These are phyloP conservation scores for Turnera subulata DNA, from an alignment of 345 rosid genomes.

Conservation along the genomic window DNA sequence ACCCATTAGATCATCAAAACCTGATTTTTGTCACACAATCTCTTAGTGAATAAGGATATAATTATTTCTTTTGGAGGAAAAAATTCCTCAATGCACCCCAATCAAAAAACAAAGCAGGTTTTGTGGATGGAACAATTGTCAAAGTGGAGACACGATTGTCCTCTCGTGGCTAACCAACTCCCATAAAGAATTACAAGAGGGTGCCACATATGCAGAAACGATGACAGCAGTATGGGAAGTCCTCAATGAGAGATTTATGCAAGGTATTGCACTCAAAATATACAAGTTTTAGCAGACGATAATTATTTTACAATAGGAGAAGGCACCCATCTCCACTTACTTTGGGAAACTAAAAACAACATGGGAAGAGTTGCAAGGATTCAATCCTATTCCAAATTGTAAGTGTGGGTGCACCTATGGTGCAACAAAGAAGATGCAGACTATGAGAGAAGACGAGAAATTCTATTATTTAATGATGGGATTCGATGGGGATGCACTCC, in stretches of 20 bases:
- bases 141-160: constrained; percentile 1
- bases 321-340: not conserved
- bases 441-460: constrained; percentile 3
- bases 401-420: not conserved
- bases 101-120: no score
- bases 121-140: no score
- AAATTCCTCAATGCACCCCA: no score
- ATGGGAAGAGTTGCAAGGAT: not conserved
- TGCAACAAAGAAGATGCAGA: not conserved
- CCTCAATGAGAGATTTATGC: not conserved
- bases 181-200: not conserved
- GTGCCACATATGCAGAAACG: not conserved
- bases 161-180: not conserved
- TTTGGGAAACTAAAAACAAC: not conserved
- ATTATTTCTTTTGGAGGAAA: no score
- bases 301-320: not conserved
- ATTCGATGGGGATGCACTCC: not conserved
- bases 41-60: no score
- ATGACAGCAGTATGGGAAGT: not conserved
- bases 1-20: no score
- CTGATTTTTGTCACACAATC: no score
- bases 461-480: constrained; percentile 12
- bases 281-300: not conserved
- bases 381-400: not conserved
- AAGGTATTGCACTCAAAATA: not conserved